Conservation (phyloP, 2,329 filamentous ascomycete species). For the Venturia aucupariae region DNA sequence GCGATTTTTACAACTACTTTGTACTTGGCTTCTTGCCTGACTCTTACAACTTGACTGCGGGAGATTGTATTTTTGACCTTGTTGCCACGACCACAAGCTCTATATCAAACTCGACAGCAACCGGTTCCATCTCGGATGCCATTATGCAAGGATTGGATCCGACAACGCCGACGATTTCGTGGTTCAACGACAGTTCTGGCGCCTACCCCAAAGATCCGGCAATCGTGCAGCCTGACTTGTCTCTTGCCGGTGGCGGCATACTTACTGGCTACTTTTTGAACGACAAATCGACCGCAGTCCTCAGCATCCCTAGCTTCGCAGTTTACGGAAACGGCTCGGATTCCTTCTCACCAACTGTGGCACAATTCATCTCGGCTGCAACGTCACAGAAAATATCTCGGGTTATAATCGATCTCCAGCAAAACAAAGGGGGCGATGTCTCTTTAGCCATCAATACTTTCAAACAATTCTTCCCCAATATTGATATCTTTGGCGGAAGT, state of each 20-base stretch:
- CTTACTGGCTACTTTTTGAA: slow-evolving; percentile 7
- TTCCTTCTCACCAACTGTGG: slow-evolving; percentile 24
- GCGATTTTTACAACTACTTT: slow-evolving; percentile 38
- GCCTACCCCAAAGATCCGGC: slow-evolving; percentile 22
- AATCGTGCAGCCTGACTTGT: slow-evolving; percentile 20
- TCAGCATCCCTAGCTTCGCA: slow-evolving; percentile 32
- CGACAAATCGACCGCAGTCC: slow-evolving; percentile 23
- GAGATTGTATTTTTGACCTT: not conserved
- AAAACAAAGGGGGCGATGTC: slow-evolving; percentile 17
- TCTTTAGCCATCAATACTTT: slow-evolving; percentile 12
- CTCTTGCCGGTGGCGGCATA: slow-evolving; percentile 11
- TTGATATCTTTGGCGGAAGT: slow-evolving; percentile 28
- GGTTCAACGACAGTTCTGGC: slow-evolving; percentile 14
- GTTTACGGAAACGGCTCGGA: slow-evolving; percentile 20
- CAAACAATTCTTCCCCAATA: slow-evolving; percentile 30
- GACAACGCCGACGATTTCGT: not conserved
- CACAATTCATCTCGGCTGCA: slow-evolving; percentile 19
- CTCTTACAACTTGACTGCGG: not conserved
- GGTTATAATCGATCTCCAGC: slow-evolving; percentile 18
- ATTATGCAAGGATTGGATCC: not conserved
- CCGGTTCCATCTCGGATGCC: not conserved
- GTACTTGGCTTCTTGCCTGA: slow-evolving; percentile 26
- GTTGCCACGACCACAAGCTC: not conserved
- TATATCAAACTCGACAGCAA: not conserved
- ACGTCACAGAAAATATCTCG: slow-evolving; percentile 15